Percentiles rank a stretch among this genome's conserved stretches.
Evolutionary conservation across 805 yeast species (phyloP).

Genomic region (Metschnikowia vanudenii): DNA sequence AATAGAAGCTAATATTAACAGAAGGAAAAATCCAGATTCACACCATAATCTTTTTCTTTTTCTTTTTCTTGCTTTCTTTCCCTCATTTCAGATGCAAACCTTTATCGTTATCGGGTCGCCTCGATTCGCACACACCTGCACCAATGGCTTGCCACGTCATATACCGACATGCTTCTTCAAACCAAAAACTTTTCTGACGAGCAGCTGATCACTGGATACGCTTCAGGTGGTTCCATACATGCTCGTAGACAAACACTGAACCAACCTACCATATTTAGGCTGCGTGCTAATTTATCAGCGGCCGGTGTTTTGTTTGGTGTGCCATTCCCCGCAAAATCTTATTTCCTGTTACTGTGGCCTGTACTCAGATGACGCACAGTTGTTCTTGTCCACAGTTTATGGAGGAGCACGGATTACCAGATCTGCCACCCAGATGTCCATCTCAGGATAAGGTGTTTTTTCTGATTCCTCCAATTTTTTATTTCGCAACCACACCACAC

Average conservation of each 20-base stretch:
- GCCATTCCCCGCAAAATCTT: not conserved
- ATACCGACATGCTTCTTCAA: not conserved
- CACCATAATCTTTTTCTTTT: no score
- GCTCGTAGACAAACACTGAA: not conserved
- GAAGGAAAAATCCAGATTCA: no score
- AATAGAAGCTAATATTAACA: no score
- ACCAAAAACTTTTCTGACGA: not conserved
- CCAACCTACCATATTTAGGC: no score
- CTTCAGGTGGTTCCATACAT: no score
- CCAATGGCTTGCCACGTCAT: not conserved
- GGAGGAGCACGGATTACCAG: not conserved
- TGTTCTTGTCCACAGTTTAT: not conserved
- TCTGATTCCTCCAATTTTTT: no score
- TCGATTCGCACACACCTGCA: not conserved
- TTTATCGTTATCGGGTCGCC: not conserved
- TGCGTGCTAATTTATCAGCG: no score
- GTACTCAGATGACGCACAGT: conserved; percentile 1
- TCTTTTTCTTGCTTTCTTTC: no score
- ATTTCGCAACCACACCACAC: no score
- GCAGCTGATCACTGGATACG: not conserved
- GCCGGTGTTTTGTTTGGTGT: not conserved
- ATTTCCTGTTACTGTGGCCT: not conserved
- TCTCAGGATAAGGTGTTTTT: no score
- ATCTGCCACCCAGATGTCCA: not conserved
- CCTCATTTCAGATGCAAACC: no score